Base-by-base conservation (phyloP, 306 rosid species). In the Psophocarpus tetragonolobus region DNA sequence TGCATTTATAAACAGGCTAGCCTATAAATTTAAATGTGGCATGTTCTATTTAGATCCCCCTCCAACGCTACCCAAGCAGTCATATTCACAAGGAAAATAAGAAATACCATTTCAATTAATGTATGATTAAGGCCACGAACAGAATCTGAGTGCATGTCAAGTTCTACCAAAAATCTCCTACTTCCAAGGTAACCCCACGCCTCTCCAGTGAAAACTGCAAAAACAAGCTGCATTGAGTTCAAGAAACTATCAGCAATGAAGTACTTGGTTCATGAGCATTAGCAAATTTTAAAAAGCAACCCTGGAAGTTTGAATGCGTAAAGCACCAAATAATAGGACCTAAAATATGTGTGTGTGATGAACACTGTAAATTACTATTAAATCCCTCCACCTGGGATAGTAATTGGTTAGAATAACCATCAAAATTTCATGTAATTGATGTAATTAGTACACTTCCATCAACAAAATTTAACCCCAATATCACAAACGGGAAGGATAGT, bases 161-260 rank as follows among this genome's bases (percentile, higher is more conserved):
- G 97, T 84, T 94, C 98, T 26, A 39, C 87, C 82, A 90, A 84
- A 84, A 94, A 94, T 76, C 97, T 91, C 86, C 98, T 82, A 80
- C 98, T 94, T 80, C 98, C 98, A 75, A 94, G 97, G 88, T 91
- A 94, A 56, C 97, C 98, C 98, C 98, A 94, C 10, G 90, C 81
- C 80, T 94, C 98, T 48, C 98, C 98, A 50, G 98, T 92, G 84
- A 91, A 89, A 80, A 89, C 90, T 75, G 60, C 87, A 87, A 94
- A 94, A 66, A 87, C 94, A 83, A 94, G 94, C 98, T 94, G 97
- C 87, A 87, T 80, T 72, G 69, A 77, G 83, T 69, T 82, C 68
- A 72, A 84, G 81, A 81, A 82, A 78, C 15, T 36, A 76, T 81
- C 69, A 87, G 86, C 79, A 83, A 33, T 36, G 3, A 29, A 68